phyloP scores from a whole-genome alignment of 371 early-diverging fungal species.

The Mortierella sp. region DNA sequence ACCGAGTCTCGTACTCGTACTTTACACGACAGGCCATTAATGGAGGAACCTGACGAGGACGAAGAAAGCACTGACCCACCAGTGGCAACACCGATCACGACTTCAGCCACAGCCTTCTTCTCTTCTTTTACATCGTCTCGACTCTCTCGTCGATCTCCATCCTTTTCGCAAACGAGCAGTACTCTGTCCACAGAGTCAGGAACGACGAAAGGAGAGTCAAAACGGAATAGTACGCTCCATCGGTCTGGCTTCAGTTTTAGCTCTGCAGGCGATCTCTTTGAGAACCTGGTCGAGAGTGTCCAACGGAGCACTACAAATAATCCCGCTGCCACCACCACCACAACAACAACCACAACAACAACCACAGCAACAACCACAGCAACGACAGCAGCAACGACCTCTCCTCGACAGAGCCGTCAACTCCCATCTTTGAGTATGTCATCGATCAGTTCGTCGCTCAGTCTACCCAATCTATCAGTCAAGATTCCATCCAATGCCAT shows the following conservation, averaged over 20 bases:
- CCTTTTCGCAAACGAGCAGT: no score
- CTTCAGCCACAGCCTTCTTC: no score
- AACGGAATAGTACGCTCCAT: slow-evolving; percentile 10
- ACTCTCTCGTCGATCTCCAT: slow-evolving; percentile 1
- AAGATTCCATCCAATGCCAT: slow-evolving; percentile 20
- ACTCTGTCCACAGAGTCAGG: not conserved
- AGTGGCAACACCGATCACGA: no score
- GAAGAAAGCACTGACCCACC: no score
- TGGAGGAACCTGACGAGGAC: no score
- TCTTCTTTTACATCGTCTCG: not conserved
- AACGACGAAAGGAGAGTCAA: slow-evolving; percentile 7
- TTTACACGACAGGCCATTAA: no score
- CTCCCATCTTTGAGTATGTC: slow-evolving; percentile 30
- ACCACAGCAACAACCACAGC: not conserved
- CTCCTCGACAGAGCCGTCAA: slow-evolving; percentile 20
- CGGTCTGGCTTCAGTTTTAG: slow-evolving; percentile 22
- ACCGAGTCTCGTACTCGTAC: not conserved
- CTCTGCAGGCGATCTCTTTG: slow-evolving; percentile 38
- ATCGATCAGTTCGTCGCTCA: slow-evolving; percentile 8
- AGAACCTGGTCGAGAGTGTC: slow-evolving; percentile 31
- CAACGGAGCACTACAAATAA: slow-evolving; percentile 25
- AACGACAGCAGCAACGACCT: not conserved
- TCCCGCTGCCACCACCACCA: not conserved
- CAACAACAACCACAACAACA: not conserved
- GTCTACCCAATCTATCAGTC: slow-evolving; percentile 7